phyloP scores from a whole-genome alignment of 2,329 filamentous ascomycete species.

The Cladosporium sp. region DNA sequence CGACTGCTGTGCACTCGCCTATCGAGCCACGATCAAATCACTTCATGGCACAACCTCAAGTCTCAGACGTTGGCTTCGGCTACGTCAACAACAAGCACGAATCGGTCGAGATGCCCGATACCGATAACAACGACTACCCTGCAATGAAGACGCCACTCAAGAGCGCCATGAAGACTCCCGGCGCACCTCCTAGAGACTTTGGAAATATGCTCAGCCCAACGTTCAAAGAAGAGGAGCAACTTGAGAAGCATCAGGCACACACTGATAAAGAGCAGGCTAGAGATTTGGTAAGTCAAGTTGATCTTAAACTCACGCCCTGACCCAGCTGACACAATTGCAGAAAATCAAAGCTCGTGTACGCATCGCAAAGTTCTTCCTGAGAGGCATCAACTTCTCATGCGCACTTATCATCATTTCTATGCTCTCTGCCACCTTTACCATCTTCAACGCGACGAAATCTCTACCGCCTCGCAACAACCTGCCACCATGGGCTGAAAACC shows the following conservation, averaged over 20 bases:
- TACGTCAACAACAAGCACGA: constrained; percentile 64
- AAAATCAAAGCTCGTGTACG: constrained; percentile 89
- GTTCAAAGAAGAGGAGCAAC: constrained; percentile 72
- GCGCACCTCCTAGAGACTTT: constrained; percentile 69
- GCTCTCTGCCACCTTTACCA: constrained; percentile 78
- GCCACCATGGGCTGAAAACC: constrained; percentile 76
- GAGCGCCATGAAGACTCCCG: constrained; percentile 84
- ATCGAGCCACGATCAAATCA: constrained; percentile 57
- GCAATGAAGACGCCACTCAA: constrained; percentile 74
- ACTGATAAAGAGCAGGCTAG: constrained; percentile 84
- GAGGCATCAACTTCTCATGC: constrained; percentile 94
- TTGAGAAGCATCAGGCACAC: constrained; percentile 76
- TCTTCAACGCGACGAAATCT: constrained; percentile 82
- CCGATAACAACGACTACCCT: constrained; percentile 51
- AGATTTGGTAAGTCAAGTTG: constrained; percentile 67
- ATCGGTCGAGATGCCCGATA: constrained; percentile 55
- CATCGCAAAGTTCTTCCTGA: constrained; percentile 90
- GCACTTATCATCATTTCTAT: constrained; percentile 91
- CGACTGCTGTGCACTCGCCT: constrained; percentile 73
- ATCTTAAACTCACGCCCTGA: no score
- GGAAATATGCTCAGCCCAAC: constrained; percentile 81
- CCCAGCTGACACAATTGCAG: constrained; percentile 49
- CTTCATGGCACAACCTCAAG: constrained; percentile 61
- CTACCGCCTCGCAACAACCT: constrained; percentile 74
- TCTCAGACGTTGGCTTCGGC: constrained; percentile 86